Conservation (phyloP, 2,329 filamentous ascomycete genomes). For the Pseudogymnoascus sp. region DNA sequence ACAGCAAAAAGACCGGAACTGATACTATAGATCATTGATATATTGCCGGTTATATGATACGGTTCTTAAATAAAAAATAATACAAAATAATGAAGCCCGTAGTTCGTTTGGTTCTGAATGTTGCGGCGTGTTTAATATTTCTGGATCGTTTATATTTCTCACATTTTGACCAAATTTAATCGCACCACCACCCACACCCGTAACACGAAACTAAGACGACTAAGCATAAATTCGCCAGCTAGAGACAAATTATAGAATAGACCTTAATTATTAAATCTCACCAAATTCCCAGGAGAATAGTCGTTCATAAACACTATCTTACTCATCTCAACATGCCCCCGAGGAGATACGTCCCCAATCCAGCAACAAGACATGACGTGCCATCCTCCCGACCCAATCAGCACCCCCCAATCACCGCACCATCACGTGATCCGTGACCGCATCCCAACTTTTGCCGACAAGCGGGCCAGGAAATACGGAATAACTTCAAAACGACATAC, state of each 20-base stretch:
- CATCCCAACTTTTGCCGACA: slow-evolving; percentile 8
- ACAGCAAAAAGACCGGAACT: not conserved
- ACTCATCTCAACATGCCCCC: not conserved
- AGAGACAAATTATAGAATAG: not conserved
- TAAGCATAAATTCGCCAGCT: not conserved
- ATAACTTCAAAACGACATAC: not conserved
- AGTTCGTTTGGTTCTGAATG: not conserved
- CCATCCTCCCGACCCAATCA: slow-evolving; percentile 1
- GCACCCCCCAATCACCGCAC: not conserved
- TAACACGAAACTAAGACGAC: not conserved
- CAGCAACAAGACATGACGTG: not conserved
- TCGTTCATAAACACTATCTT: not conserved
- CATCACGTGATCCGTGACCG: slow-evolving; percentile 1
- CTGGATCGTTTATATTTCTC: not conserved
- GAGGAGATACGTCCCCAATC: not conserved
- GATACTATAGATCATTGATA: not conserved
- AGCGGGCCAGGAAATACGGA: slow-evolving; percentile 1
- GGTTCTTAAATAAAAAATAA: not conserved
- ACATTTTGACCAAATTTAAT: not conserved
- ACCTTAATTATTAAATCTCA: not conserved
- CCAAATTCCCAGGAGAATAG: not conserved
- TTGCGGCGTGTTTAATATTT: not conserved
- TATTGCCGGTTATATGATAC: not conserved
- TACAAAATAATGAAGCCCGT: not conserved
- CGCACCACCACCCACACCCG: not conserved